Evolutionary conservation across 2,329 filamentous ascomycete species (phyloP), one percentile per base, ranked within the genome.

Genomic region (Chaetomium sp.): DNA sequence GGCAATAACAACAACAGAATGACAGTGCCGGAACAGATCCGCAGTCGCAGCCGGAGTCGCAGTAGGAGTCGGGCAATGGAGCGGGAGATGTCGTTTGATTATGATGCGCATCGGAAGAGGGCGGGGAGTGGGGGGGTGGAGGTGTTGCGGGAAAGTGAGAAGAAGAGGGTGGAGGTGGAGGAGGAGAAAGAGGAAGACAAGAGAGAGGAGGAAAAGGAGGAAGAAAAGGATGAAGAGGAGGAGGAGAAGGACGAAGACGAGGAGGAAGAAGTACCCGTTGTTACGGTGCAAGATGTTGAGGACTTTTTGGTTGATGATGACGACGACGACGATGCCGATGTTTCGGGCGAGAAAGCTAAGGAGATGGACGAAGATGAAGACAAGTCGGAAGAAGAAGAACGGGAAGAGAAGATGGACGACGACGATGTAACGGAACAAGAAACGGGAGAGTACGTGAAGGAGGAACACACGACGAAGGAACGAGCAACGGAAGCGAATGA

Each of bases 31-130:
- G 19, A 27, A 3, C 19, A 27, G 19, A 27, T 27, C 19, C 19
- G 19, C 19, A 27, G 19, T 27, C 19, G 19, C 3, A 27, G 19
- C 19, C 19, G 19, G 19, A 27, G 19, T 3, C 19, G 19, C 19
- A 27, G 19, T 27, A 2, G 19, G 19, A 27, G 19, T 27, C 19
- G 19, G 19, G 19, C 19, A 3, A 58, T 74, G 27, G 61, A 66
- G 55, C 72, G 74, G 49, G 71, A 73, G 2, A 66, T 65, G 42
- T 70, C 71, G 6, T 71, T 71, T 45, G 71, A 70, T 49, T 62
- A 71, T 53, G 64, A 68, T 14, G 64, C 65, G 37, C 67, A 66
- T 14, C 68, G 67, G 47, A 74, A 73, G 63, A 72, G 68, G 62
- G 53, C 64, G 49, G 70, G 68, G 55, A 70, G 64, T 19, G 56